A percentile compares a stretch with the other conserved stretches of the same genome.
Evolutionary conservation across 148 eudicot species (phyloP).

Genomic region (Chenopodium berlandieri): DNA sequence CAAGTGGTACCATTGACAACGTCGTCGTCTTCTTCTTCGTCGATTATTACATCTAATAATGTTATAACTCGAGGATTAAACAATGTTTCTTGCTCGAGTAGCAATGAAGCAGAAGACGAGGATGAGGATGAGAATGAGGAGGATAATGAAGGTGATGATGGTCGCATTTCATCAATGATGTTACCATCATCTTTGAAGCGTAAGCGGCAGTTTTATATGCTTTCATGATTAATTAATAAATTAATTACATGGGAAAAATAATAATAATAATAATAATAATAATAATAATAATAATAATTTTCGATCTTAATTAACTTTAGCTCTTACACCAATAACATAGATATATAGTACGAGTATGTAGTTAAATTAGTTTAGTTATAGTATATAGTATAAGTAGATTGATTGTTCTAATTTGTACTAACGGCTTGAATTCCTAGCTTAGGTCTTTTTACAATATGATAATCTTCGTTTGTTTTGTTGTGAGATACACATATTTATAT

Average conservation of each 20-base stretch:
- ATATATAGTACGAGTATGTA: not conserved
- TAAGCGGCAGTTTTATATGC: not conserved
- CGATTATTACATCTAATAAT: too few relatives aligned
- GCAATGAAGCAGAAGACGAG: not conserved
- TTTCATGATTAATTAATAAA: not conserved
- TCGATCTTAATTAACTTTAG: not conserved
- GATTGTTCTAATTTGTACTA: too few relatives aligned
- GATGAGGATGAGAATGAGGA: not conserved
- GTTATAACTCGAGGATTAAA: too few relatives aligned
- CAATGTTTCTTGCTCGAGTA: not conserved
- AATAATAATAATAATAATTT: too few relatives aligned
- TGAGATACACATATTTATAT: not conserved
- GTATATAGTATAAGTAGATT: not conserved
- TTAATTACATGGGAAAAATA: not conserved
- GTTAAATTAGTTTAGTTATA: not conserved
- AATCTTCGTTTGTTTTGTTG: not conserved
- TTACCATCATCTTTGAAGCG: slow-evolving; percentile 21
- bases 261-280: too few relatives aligned
- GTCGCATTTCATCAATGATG: not conserved
- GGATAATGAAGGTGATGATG: slow-evolving; percentile 1
- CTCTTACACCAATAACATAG: not conserved
- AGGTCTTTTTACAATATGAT: not conserved
- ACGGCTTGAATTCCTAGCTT: not conserved
- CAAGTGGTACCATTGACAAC: slow-evolving; percentile 41
- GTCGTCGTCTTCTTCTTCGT: not conserved